Evolutionary conservation across 306 rosid species (phyloP).

Genomic region (Carpinus viminea): DNA sequence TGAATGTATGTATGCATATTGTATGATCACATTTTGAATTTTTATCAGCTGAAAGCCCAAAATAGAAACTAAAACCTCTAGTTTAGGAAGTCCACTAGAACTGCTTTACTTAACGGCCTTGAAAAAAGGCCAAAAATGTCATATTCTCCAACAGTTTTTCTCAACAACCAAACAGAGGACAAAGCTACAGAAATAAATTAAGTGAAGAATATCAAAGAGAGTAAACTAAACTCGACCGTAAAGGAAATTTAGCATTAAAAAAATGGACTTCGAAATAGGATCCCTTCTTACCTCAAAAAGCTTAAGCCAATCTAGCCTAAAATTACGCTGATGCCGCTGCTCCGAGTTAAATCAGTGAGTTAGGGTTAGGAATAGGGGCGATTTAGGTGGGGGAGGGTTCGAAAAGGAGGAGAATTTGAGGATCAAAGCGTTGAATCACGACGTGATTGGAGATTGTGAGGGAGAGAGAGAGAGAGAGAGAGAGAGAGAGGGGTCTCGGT

Average conservation of each 20-base stretch:
- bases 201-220: not conserved
- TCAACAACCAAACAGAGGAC: not conserved
- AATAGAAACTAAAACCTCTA: not conserved
- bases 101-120: not conserved
- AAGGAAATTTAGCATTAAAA: not conserved
- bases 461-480: conserved; percentile 20
- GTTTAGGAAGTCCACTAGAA: not conserved
- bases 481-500: not conserved
- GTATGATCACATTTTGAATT: not conserved
- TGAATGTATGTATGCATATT: not conserved
- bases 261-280: not conserved
- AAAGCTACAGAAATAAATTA: not conserved
- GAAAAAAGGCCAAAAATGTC: not conserved
- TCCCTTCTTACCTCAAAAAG: conserved; percentile 34
- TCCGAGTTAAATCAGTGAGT: conserved; percentile 35
- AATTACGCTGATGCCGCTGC: conserved; percentile 31
- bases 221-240: not conserved
- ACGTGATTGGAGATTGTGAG: not conserved
- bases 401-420: conserved; percentile 14
- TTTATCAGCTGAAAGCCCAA: not conserved
- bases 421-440: conserved; percentile 16
- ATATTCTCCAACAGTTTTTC: not conserved
- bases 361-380: conserved; percentile 36
- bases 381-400: not conserved
- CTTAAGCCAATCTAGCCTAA: conserved; percentile 29